Evolutionary conservation across 164 flowering plant species (phyloP), one percentile per base, ranked within the genome.

Genomic region (Macadamia tetraphylla): DNA sequence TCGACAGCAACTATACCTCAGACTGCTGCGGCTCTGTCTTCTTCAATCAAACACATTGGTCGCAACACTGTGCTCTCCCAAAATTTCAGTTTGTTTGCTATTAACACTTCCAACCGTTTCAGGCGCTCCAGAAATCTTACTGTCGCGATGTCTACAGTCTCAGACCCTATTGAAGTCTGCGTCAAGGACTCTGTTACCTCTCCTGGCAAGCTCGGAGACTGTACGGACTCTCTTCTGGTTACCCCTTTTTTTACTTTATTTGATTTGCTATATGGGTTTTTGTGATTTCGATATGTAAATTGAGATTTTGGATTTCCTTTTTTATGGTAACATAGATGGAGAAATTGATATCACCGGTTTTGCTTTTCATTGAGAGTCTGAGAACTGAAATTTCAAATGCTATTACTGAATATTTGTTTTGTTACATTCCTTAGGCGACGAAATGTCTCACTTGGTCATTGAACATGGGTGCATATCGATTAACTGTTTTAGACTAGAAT

Each of bases 181-280:
- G 98, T 83, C 70, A 94, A 94, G 71, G 87, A 81, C 12, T 88
- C 98, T 23, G 18, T 74, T 56, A 87, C 92, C n/a, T 42, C 74
- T 6, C 98, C 95, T 60, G 77, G 83, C 73, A 83, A 65, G 77
- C 88, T 87, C 65, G 98, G 98, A 9, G 97, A 94, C 77, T 91
- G 98, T 94, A 76, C 75, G 74, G 48, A 1, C 3, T 53, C 53
- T 61, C 57, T 63, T 60, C 58, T 59, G 18, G 29, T 10, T 68
- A 29, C 63, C 58, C 30, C 18, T 65, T 31, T n/a, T 13, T 52
- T 60, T 46, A 43, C 9, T 29, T 62, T 14, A n/a, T 18, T 23
- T 58, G 12, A 15, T 58, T 17, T 43, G 64, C 60, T 65, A 17
- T 69, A 12, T 48, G 29, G 11, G 29, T 2, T 35, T 35, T 35